Evolutionary conservation across 1,284 basidiomycete genomes (phyloP).

Genomic region (Leccinum pachyderme): DNA sequence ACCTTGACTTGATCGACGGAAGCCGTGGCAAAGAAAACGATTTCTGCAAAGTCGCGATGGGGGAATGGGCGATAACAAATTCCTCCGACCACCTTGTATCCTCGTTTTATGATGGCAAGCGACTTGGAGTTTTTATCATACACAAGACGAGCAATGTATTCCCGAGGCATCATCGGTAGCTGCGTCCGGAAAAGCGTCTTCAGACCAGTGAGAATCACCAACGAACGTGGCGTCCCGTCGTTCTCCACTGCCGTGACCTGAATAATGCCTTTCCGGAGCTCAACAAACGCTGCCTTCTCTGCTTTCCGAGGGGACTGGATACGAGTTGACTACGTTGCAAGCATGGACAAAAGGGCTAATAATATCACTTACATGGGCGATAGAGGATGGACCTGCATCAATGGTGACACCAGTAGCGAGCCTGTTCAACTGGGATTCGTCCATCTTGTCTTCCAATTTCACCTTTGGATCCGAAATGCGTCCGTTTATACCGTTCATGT

Average conservation of each 20-base stretch:
- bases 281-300: slow-evolving; percentile 80
- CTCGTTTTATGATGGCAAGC: slow-evolving; percentile 94
- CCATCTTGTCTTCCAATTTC: slow-evolving; percentile 76
- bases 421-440: slow-evolving; percentile 67
- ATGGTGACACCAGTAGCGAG: slow-evolving; percentile 80
- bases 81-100: slow-evolving; percentile 95
- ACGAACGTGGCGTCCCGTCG: slow-evolving; percentile 71
- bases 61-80: slow-evolving; percentile 98
- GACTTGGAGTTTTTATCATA: slow-evolving; percentile 91
- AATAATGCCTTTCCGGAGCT: slow-evolving; percentile 85
- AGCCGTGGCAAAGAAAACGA: slow-evolving; percentile 98
- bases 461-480: slow-evolving; percentile 49
- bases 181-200: slow-evolving; percentile 98
- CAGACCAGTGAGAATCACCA: slow-evolving; percentile 88
- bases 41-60: slow-evolving; percentile 94
- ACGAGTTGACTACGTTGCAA: background rate
- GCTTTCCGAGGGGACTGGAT: slow-evolving; percentile 50
- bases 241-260: slow-evolving; percentile 86
- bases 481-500: slow-evolving; percentile 50
- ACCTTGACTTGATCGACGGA: slow-evolving; percentile 98
- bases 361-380: slow-evolving; percentile 44
- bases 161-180: slow-evolving; percentile 97
- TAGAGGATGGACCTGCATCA: slow-evolving; percentile 54
- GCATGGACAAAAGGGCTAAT: background rate
- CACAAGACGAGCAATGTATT: slow-evolving; percentile 96